These are phyloP conservation scores for Ceratocystis cacaofunesta DNA, from an alignment of 2,329 filamentous ascomycete genomes.

Conservation along the genomic window DNA sequence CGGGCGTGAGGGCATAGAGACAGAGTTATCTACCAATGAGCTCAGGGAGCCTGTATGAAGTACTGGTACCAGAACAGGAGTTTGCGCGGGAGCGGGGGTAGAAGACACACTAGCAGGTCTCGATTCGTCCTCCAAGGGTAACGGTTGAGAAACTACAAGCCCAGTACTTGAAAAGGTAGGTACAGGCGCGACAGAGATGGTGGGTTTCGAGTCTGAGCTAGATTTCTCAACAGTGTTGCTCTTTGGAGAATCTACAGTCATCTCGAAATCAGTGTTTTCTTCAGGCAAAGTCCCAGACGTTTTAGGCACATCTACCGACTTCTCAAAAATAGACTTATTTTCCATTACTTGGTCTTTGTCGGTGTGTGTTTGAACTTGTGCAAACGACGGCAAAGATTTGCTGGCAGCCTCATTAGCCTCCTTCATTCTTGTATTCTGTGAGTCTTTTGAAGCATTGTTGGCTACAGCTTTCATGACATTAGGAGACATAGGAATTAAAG, in stretches of 20 bases:
- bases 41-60: not conserved
- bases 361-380: not conserved
- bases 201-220: not conserved
- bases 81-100: not conserved
- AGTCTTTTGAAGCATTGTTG: not conserved
- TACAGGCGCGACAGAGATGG: not conserved
- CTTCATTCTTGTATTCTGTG: not conserved
- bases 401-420: not conserved
- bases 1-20: not conserved
- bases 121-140: not conserved
- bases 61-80: not conserved
- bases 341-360: not conserved
- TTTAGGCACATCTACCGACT: not conserved
- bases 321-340: not conserved
- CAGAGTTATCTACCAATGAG: not conserved
- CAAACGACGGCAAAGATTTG: not conserved
- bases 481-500: not conserved
- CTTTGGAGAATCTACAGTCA: slow-evolving; percentile 2
- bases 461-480: not conserved
- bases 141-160: not conserved
- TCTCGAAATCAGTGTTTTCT: not conserved
- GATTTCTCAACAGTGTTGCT: not conserved
- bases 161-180: not conserved
- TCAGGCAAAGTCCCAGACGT: not conserved
- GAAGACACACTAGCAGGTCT: not conserved